Base-by-base conservation (phyloP, 768 basidiomycete species). In the Gloeostereum incarnatum region DNA sequence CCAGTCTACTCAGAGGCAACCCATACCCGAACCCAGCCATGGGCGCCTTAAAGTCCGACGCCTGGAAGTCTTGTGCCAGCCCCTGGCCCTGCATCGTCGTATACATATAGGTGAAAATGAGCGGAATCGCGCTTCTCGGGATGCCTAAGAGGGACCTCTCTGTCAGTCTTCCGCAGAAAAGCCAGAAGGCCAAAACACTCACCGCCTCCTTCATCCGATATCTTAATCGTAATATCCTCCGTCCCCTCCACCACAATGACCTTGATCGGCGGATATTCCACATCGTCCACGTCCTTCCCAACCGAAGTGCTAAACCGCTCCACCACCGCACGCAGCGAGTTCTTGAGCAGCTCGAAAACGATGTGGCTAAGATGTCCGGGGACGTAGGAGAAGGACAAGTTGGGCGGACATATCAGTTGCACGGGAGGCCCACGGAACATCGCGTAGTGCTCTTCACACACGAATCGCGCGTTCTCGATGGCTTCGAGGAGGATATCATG, bases 61-160 rank as follows among this genome's bases (percentile, higher is more conserved):
- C 81, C 45, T 81, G 74, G 48, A 91, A 86, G 45, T 88, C 76
- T 57, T 81, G 76, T 46, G 81, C 83, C 32, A 87, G 72, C 11
- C 69, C 72, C 57, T 81, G 73, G 9, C 72, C 68, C 32, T 65
- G 64, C 86, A 87, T 85, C 9, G 82, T 90, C 36, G 88, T 90
- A 49, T 90, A 90, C 89, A 96, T 94, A 58, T 92, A 98, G 41
- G 94, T 99, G 96, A 96, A 99, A 38, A 99, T 94, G 32, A 93
- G 70, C 6, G 92, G 90, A 11, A 98, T 83, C 0, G 89, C 88
- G 44, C 82, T 61, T 65, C 9, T 29, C 26, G 14, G 26, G 14
- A 29, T 29, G 14, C 26, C 14, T 29, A 29, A 8, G 60, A n/a
- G 81, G 71, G 41, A 85, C 84, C 1, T n/a, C 33, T 11, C 33